These are phyloP conservation scores for Coniochaeta sp. DNA, from an alignment of 2,329 filamentous ascomycete genomes.

Conservation along the genomic window DNA sequence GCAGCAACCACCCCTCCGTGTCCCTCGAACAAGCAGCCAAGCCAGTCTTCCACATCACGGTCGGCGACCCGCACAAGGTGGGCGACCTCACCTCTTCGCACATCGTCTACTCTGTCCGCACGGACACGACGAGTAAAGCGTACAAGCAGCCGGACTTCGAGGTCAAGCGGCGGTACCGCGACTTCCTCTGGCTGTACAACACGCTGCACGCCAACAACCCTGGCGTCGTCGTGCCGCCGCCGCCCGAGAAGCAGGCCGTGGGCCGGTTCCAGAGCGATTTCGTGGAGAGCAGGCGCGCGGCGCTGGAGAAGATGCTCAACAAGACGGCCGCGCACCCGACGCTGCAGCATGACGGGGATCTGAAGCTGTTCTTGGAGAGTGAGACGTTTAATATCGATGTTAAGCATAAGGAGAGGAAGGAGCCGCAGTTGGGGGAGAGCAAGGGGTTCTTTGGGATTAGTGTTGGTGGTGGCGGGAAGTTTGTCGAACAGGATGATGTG, in stretches of 20 bases:
- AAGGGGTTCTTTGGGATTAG: constrained; percentile 87
- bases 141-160: constrained; percentile 90
- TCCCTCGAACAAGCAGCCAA: constrained; percentile 91
- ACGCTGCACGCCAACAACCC: constrained; percentile 92
- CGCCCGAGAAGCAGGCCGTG: constrained; percentile 95
- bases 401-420: constrained; percentile 93
- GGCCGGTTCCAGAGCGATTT: constrained; percentile 96
- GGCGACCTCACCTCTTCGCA: constrained; percentile 95
- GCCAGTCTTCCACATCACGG: constrained; percentile 81
- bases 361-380: constrained; percentile 96
- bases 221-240: constrained; percentile 88
- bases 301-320: constrained; percentile 95
- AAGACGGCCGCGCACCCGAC: constrained; percentile 86
- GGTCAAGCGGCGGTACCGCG: constrained; percentile 87
- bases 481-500: constrained; percentile 95
- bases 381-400: constrained; percentile 94
- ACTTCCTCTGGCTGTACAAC: constrained; percentile 97
- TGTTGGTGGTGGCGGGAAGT: constrained; percentile 74
- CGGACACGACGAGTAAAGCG: constrained; percentile 93
- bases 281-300: constrained; percentile 84
- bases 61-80: constrained; percentile 96
- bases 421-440: constrained; percentile 78
- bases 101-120: constrained; percentile 94
- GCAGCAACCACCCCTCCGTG: constrained; percentile 65
- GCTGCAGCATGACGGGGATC: constrained; percentile 83